Percentiles rank a stretch among this genome's conserved stretches.
Conservation (phyloP, 2,329 filamentous ascomycete species). For the Colletotrichum musae region DNA sequence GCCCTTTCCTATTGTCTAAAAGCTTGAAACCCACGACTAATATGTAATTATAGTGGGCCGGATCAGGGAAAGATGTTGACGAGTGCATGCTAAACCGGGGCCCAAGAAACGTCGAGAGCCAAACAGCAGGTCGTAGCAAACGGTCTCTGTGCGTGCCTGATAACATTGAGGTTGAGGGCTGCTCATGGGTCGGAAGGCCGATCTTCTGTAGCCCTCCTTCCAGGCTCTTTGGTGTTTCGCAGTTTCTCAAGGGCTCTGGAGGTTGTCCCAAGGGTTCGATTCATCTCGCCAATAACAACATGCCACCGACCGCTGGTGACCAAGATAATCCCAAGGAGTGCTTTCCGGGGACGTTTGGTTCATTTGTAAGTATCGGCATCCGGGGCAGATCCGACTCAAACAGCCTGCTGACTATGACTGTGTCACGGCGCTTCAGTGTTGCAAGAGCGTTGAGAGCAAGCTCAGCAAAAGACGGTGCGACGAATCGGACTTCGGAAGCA, state of each 20-base stretch:
- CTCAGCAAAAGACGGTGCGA: conserved; percentile 5
- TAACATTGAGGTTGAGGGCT: conserved; percentile 8
- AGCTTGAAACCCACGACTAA: background rate
- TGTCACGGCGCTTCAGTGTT: background rate
- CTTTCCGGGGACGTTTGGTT: background rate
- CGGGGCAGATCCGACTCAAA: background rate
- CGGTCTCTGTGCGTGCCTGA: conserved; percentile 5
- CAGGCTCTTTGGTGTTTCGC: background rate
- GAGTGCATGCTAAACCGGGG: conserved; percentile 6
- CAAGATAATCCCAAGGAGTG: background rate
- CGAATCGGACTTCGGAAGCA: background rate
- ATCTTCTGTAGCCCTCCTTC: background rate
- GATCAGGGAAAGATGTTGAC: conserved; percentile 1
- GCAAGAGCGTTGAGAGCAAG: background rate
- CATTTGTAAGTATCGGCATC: conserved; percentile 1
- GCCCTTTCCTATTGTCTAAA: background rate
- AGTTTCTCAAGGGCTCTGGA: background rate
- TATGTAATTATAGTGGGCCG: background rate
- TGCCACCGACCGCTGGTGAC: background rate
- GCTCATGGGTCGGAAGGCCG: background rate
- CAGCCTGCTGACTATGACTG: background rate
- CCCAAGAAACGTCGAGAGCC: background rate
- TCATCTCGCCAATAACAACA: conserved; percentile 9
- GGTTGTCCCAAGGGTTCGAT: conserved; percentile 1
- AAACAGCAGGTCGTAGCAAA: background rate